Evolutionary conservation across 495 filamentous ascomycete genomes (phyloP), one percentile per base, ranked within the genome.

Genomic region (Letharia lupina): DNA sequence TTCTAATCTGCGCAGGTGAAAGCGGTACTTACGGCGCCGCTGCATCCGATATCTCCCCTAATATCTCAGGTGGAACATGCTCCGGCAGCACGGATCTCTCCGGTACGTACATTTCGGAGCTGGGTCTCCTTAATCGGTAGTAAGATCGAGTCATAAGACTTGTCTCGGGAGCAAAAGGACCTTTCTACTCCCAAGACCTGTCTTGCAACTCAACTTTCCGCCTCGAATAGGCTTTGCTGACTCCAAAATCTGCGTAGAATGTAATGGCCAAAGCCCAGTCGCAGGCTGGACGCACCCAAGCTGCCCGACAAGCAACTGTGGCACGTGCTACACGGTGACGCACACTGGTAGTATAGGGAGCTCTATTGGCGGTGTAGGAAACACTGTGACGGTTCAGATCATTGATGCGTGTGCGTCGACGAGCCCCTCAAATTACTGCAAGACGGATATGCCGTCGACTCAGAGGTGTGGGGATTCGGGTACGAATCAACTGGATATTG

Each of bases 311-410:
- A 65, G n/a, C 1, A 67, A 66, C 3, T 72, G 70, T 58, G 70
- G 70, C 18, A 59, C 33, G 8, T 72, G 70, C 64, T 72, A 71
- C 52, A 42, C 28, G 20, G 69, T 72, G 20, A 72, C 70, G 50
- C 71, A 69, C 37, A 37, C 63, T 44, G 70, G 70, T 20, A 54
- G 54, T 18, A 2, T 63, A 33, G 52, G 45, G 9, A 42, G 52
- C 16, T 18, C 57, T 16, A 31, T 56, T 23, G 42, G 54, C 15
- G 69, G 68, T 8, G 47, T 65, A 6, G 69, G 69, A 11, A 60
- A 67, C 13, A 69, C 62, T n/a, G 62, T 70, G 16, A 69, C 59
- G 39, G 70, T 71, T n/a, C 66, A 72, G 37, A 71, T 71, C 39
- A 68, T 71, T 45, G 70, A 71, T 42, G 60, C 42, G 42, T 72